These are phyloP conservation scores for Aspergillus asperescens DNA, from an alignment of 495 filamentous ascomycete genomes.

Conservation along the genomic window DNA sequence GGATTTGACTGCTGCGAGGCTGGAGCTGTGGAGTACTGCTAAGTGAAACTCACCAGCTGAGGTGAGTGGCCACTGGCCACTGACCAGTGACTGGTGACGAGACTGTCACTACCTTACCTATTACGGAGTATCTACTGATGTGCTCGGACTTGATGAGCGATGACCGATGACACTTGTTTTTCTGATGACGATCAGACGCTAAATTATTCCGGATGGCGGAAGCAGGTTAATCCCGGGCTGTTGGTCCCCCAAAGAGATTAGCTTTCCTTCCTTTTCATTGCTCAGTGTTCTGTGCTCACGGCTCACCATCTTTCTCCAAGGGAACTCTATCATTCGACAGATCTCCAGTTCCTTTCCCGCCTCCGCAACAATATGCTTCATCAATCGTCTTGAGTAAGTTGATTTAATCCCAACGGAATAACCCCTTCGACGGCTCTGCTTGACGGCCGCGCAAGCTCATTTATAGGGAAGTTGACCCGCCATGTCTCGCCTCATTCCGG, in stretches of 20 bases:
- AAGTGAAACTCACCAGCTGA: not conserved
- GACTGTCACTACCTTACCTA: too few relatives aligned
- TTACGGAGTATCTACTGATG: too few relatives aligned
- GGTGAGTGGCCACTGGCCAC: too few relatives aligned
- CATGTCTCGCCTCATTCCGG: too few relatives aligned
- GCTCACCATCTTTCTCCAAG: not conserved
- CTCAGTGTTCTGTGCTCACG: not conserved
- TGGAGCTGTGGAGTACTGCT: too few relatives aligned
- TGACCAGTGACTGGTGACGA: too few relatives aligned
- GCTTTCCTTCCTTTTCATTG: not conserved
- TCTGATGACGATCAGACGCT: slow-evolving; percentile 4
- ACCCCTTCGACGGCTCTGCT: too few relatives aligned
- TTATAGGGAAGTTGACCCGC: too few relatives aligned
- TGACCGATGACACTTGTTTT: slow-evolving; percentile 3
- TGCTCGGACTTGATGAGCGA: too few relatives aligned
- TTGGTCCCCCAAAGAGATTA: not conserved
- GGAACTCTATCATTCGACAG: not conserved
- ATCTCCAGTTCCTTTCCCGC: not conserved
- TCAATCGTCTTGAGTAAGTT: too few relatives aligned
- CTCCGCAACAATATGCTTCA: not conserved
- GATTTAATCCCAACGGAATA: not conserved
- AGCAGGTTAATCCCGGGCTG: slow-evolving; percentile 3
- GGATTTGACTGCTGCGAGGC: not conserved
- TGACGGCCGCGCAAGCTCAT: not conserved
- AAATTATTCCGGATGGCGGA: not conserved